Evolutionary conservation across 2,329 filamentous ascomycete genomes (phyloP).

Genomic region (Arachnomyces sp.): DNA sequence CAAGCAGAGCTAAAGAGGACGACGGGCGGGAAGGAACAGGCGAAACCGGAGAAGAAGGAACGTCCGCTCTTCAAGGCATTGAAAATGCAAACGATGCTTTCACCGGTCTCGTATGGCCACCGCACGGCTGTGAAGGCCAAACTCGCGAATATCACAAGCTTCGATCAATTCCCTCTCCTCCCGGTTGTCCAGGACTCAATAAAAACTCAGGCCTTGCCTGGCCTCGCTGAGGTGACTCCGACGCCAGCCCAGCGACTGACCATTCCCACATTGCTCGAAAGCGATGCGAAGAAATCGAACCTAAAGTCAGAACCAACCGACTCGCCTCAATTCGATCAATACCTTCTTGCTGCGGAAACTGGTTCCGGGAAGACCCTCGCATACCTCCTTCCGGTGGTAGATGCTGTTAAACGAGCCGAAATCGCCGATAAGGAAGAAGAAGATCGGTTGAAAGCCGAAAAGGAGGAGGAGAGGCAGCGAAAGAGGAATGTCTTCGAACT

Average conservation of each 20-base stretch:
- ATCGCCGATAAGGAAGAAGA: conserved; percentile 56
- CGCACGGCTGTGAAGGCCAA: conserved; percentile 54
- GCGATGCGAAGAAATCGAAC: conserved; percentile 29
- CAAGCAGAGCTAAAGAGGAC: conserved; percentile 39
- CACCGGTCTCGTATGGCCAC: conserved; percentile 67
- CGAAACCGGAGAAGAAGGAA: conserved; percentile 37
- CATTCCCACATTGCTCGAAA: conserved; percentile 67
- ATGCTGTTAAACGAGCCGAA: conserved; percentile 76
- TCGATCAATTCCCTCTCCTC: conserved; percentile 72
- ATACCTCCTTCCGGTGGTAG: conserved; percentile 76
- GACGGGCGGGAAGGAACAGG: conserved; percentile 29
- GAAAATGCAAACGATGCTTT: conserved; percentile 83
- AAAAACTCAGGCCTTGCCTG: conserved; percentile 63
- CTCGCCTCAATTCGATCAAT: conserved; percentile 52
- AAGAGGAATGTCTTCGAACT: conserved; percentile 56
- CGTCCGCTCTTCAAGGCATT: conserved; percentile 64
- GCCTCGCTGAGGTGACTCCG: conserved; percentile 66
- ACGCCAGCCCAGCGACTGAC: conserved; percentile 86
- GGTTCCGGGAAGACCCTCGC: conserved; percentile 95
- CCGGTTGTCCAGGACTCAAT: conserved; percentile 66
- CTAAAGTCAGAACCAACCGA: conserved; percentile 22
- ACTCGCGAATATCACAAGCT: conserved; percentile 62
- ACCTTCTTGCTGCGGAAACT: conserved; percentile 87
- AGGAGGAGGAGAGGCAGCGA: conserved; percentile 40
- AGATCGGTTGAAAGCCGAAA: conserved; percentile 32